phyloP scores from a whole-genome alignment of 139 green algal genomes.

The Tetradesmus obliquus region DNA sequence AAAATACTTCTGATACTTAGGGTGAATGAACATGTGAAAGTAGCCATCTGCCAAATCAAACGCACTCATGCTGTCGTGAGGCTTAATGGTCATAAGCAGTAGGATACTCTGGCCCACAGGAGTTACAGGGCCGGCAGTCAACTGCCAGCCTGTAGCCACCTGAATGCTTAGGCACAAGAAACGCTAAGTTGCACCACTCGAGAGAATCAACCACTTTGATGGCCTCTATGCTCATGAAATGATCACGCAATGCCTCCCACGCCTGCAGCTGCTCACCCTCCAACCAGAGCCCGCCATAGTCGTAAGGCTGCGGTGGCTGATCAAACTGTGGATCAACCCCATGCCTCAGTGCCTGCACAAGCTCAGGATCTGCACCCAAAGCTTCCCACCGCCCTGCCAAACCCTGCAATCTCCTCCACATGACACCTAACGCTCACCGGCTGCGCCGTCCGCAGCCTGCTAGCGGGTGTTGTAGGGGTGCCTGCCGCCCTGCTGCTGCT shows the following conservation, averaged over 20 bases:
- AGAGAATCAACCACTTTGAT: not conserved
- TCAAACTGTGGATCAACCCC: too few species aligned
- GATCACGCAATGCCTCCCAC: not conserved
- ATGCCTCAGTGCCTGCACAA: too few species aligned
- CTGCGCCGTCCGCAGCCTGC: too few species aligned
- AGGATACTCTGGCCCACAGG: not conserved
- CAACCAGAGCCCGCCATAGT: not conserved
- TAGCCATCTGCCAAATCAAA: conserved; percentile 27
- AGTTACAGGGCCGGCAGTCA: not conserved
- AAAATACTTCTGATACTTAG: conserved; percentile 18
- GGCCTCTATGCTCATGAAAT: not conserved
- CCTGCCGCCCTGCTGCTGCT: too few species aligned
- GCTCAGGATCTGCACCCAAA: too few species aligned
- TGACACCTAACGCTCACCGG: too few species aligned
- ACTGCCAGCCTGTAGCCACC: not conserved
- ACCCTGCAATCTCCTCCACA: too few species aligned
- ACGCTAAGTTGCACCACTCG: not conserved
- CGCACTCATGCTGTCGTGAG: not conserved
- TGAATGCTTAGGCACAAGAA: conserved; percentile 1
- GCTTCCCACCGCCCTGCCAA: too few species aligned
- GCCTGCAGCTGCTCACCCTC: conserved; percentile 13
- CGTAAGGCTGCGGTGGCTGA: conserved; percentile 22
- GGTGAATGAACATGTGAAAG: conserved; percentile 26
- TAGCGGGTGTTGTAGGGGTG: too few species aligned
- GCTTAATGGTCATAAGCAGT: not conserved